phyloP scores from a whole-genome alignment of 2,329 filamentous ascomycete genomes.

The Phialophora chinensis region DNA sequence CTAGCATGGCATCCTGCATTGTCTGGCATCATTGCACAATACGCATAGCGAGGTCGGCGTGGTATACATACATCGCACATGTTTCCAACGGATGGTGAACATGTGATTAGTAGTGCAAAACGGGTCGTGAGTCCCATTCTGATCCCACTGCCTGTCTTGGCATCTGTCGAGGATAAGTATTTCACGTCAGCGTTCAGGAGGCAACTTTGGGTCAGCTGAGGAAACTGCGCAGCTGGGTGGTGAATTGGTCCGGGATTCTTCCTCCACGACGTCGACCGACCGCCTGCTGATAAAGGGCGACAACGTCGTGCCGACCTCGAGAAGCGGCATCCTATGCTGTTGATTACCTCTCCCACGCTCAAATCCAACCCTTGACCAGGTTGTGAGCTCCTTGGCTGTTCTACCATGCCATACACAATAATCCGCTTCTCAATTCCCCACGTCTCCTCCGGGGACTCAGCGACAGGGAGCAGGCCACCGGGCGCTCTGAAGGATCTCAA shows the following conservation, averaged over 20 bases:
- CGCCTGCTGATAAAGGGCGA: background rate
- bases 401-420: background rate
- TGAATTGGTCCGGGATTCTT: background rate
- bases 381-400: background rate
- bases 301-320: too few relatives aligned
- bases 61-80: background rate
- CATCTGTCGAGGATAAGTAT: background rate
- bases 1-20: constrained; percentile 3
- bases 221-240: background rate
- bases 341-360: too few relatives aligned
- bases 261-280: background rate
- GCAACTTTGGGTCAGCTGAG: background rate
- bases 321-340: too few relatives aligned
- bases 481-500: background rate
- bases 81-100: background rate
- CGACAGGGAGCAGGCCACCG: background rate
- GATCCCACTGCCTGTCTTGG: background rate
- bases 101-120: background rate
- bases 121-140: background rate
- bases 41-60: background rate
- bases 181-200: background rate
- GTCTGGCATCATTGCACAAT: background rate
- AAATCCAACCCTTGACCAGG: too few relatives aligned
- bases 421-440: background rate
- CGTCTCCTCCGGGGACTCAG: background rate